A percentile compares a stretch with the other conserved stretches of the same genome.
These are phyloP conservation scores for Mycena filopes DNA, from an alignment of 768 basidiomycete species.

Conservation along the genomic window DNA sequence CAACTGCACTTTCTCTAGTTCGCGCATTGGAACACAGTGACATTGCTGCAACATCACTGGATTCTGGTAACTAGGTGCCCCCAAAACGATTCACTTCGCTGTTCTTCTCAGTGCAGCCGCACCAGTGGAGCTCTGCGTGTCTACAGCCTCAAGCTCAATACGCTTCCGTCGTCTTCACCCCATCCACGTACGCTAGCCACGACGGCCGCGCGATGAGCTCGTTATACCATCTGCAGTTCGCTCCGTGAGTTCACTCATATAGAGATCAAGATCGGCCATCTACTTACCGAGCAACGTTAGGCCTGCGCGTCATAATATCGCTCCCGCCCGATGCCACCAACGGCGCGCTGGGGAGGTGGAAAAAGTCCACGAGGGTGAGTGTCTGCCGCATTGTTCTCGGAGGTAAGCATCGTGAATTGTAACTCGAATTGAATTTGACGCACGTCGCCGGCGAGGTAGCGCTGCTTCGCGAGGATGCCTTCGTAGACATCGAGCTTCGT, in stretches of 20 bases:
- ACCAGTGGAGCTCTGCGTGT: no score
- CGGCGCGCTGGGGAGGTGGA: conserved; percentile 54
- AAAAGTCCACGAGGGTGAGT: conserved; percentile 63
- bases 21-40: no score
- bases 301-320: conserved; percentile 39
- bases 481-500: conserved; percentile 55
- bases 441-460: conserved; percentile 55
- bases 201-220: conserved; percentile 8
- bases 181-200: no score
- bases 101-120: no score
- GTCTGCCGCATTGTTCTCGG: conserved; percentile 19
- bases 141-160: no score
- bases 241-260: no score
- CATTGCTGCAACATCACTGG: no score
- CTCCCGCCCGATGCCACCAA: conserved; percentile 28
- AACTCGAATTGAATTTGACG: conserved; percentile 19
- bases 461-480: conserved; percentile 51
- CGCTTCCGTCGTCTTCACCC: no score
- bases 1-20: no score
- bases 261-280: background rate
- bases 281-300: conserved; percentile 52
- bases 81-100: no score
- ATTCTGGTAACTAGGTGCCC: no score
- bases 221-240: conserved; percentile 8
- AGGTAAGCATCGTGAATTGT: no score